phyloP scores from a whole-genome alignment of 352 stramenopile species.

The Pythium insidiosum region DNA sequence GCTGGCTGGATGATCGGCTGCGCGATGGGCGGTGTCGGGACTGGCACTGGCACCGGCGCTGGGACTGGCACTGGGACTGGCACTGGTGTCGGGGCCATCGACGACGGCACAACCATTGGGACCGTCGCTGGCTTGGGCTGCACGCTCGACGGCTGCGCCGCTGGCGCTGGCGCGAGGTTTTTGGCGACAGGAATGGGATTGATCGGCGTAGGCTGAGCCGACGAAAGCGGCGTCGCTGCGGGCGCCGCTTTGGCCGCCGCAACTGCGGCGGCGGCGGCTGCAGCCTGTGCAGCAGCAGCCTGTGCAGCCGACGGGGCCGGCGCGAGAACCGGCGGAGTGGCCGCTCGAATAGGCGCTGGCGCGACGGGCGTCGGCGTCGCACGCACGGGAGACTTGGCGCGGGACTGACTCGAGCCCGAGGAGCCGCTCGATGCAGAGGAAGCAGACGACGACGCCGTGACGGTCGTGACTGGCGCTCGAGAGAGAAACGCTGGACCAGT shows the following conservation, averaged over 20 bases:
- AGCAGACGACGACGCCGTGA: conserved; percentile 2
- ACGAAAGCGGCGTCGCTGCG: not conserved
- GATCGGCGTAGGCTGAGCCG: not conserved
- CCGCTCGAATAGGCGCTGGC: not conserved
- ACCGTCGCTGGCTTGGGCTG: conserved; percentile 1
- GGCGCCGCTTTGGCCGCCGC: conserved; percentile 5
- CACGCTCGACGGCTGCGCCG: not conserved
- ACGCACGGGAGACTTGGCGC: conserved; percentile 1
- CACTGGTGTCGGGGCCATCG: not conserved
- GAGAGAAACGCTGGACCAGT: conserved; percentile 12
- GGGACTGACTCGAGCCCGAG: not conserved
- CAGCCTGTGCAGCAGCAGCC: conserved; percentile 5
- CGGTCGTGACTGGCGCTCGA: conserved; percentile 1
- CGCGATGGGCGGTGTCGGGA: conserved; percentile 3
- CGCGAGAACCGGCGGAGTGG: not conserved
- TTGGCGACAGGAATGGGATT: no score
- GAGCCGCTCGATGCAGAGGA: not conserved
- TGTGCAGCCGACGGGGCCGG: not conserved
- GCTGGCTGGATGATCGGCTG: conserved; percentile 1
- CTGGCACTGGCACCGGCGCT: conserved; percentile 8
- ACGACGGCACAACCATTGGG: not conserved
- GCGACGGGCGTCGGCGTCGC: no score
- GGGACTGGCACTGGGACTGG: conserved; percentile 19
- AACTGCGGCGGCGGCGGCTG: not conserved
- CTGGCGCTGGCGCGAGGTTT: not conserved